Evolutionary conservation across 2,329 filamentous ascomycete species (phyloP), one percentile per base, ranked within the genome.

Genomic region (Mollisiaceae sp.): DNA sequence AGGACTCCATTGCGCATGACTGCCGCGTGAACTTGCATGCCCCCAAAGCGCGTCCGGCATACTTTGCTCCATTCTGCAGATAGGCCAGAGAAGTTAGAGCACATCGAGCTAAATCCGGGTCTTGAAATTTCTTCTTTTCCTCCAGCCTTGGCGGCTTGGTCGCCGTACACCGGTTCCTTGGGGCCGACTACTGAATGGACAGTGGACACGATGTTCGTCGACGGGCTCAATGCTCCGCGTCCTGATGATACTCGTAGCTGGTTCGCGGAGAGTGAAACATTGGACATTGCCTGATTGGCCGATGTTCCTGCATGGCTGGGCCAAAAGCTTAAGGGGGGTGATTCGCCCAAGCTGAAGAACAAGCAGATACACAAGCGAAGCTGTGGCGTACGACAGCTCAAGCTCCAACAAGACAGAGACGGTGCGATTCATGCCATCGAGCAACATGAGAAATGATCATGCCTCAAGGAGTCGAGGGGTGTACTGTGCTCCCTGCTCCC

Each of bases 1-100:
- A 62, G 50, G 58, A 47, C 39, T 64, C 54, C 38, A 27, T 54
- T 36, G 32, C 62, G 52, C 61, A 64, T 58, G 32, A 60, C 55
- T 47, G 8, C 41, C 20, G 61, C 54, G 65, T 57, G 60, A 66
- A 64, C 58, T 52, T 66, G 65, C 61, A 66, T 64, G 56, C 58
- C 43, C 61, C 58, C 64, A 63, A 45, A 36, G 20, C 47, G 47
- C 47, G 6, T 32, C 27, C 27, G 27, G 32, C 27, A 54, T 24
- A n/a, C 59, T 12, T 61, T 27, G 38, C 58, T 36, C n/a, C 62
- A 56, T 61, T 24, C 22, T 32, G 43, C 32, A 39, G 9, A 32
- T 27, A 45, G 52, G 55, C 62, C 55, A 35, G 18, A 54, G 15
- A 27, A 32, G n/a, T n/a, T n/a, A n/a, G n/a, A n/a, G n/a, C 27